Conservation (phyloP, 768 basidiomycete species). For the Kwoniella shandongensis region DNA sequence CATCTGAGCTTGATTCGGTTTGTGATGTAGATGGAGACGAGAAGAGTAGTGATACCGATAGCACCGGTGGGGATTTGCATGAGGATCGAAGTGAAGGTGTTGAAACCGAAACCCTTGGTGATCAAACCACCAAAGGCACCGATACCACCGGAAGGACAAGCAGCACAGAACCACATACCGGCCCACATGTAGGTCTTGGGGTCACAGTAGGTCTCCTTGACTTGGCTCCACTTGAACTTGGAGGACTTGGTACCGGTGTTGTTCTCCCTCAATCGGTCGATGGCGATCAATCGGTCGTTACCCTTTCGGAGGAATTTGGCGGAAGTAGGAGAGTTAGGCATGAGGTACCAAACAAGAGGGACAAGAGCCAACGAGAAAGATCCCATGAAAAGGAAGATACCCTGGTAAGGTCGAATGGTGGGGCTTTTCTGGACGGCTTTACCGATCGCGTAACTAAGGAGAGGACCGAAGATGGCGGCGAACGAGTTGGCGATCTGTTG, state of each 20-base stretch:
- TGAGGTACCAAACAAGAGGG: slow-evolving; percentile 40
- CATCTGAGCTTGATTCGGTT: slow-evolving; percentile 46
- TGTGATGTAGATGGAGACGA: slow-evolving; percentile 40
- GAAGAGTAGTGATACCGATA: slow-evolving; percentile 38
- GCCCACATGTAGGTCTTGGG: slow-evolving; percentile 47
- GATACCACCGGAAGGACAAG: slow-evolving; percentile 46
- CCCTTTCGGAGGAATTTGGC: slow-evolving; percentile 48
- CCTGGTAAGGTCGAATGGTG: slow-evolving; percentile 39
- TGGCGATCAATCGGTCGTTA: slow-evolving; percentile 48
- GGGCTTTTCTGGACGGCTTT: slow-evolving; percentile 16
- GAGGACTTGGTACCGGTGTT: slow-evolving; percentile 48
- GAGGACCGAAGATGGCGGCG: slow-evolving; percentile 38
- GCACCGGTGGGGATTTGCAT: slow-evolving; percentile 50
- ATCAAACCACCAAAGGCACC: slow-evolving; percentile 48
- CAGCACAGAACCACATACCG: slow-evolving; percentile 48
- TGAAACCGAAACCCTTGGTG: slow-evolving; percentile 42
- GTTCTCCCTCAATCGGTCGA: slow-evolving; percentile 50
- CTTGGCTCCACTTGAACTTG: slow-evolving; percentile 46
- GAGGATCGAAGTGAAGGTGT: slow-evolving; percentile 44
- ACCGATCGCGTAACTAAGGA: slow-evolving; percentile 40
- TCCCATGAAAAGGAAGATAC: slow-evolving; percentile 50
- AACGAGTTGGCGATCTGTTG: slow-evolving; percentile 36
- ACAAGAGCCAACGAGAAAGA: slow-evolving; percentile 37
- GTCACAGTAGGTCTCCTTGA: slow-evolving; percentile 46
- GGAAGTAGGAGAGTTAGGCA: slow-evolving; percentile 49